A percentile compares a stretch with the other conserved stretches of the same genome.
Evolutionary conservation across 2,329 filamentous ascomycete species (phyloP).

Genomic region (Pseudogymnoascus verrucosus): DNA sequence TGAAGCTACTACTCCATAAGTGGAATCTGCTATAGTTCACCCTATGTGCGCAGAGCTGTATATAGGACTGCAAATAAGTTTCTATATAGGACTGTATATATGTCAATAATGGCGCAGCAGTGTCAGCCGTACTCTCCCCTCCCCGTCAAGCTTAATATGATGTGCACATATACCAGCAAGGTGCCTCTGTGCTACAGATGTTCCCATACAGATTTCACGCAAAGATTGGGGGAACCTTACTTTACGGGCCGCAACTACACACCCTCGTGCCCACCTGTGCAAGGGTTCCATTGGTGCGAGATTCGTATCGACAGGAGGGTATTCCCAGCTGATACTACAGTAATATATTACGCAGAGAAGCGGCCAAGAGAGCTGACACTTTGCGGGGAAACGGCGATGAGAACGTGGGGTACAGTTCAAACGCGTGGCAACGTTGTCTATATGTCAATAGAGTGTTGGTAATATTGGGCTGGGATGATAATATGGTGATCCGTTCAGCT

Average conservation of each 20-base stretch:
- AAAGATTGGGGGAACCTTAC: neutral
- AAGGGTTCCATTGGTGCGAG: neutral
- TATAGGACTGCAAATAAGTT: neutral
- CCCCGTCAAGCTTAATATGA: neutral
- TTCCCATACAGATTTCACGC: neutral
- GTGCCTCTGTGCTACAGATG: neutral
- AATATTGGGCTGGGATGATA: neutral
- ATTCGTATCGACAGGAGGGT: neutral
- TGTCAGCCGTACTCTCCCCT: neutral
- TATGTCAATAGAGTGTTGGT: neutral
- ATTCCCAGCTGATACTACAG: too few species aligned
- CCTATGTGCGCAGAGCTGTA: neutral
- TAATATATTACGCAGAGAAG: too few species aligned
- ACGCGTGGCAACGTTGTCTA: neutral
- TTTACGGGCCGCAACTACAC: neutral
- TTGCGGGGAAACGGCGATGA: neutral
- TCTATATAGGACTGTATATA: neutral
- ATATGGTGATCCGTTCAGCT: neutral
- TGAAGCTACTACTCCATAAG: too few species aligned
- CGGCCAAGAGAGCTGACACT: neutral
- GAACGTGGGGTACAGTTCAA: neutral
- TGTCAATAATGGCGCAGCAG: neutral
- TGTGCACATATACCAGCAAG: neutral
- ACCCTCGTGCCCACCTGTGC: neutral
- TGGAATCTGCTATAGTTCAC: neutral